A percentile compares a stretch with the other conserved stretches of the same genome.
phyloP scores from a whole-genome alignment of 371 early-diverging fungal species.

The Mortierella sp. region DNA sequence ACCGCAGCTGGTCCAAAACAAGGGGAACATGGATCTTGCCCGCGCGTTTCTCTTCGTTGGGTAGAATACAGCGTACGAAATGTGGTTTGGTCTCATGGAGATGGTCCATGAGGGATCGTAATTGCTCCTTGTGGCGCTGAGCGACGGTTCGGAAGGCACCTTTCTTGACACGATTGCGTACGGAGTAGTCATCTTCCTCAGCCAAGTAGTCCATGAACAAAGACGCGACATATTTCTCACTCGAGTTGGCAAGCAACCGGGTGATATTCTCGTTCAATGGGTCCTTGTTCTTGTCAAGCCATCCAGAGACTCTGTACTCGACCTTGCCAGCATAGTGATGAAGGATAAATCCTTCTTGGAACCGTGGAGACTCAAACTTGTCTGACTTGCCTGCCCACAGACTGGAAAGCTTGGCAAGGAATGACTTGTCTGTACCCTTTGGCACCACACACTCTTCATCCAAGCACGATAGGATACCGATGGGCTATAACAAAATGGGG shows the following conservation, averaged over 20 bases:
- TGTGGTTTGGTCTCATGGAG: constrained; percentile 96
- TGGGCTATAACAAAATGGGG: constrained; percentile 71
- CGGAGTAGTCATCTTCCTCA: constrained; percentile 60
- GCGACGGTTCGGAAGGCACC: constrained; percentile 94
- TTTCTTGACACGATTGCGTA: constrained; percentile 55
- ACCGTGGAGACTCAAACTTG: constrained; percentile 90
- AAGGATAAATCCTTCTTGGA: constrained; percentile 93
- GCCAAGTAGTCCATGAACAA: constrained; percentile 86
- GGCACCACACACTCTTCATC: constrained; percentile 99
- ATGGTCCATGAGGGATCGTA: constrained; percentile 91
- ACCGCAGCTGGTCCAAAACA: constrained; percentile 97
- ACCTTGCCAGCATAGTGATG: constrained; percentile 99
- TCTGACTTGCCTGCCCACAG: constrained; percentile 89
- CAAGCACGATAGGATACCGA: constrained; percentile 97
- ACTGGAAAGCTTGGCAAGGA: constrained; percentile 92
- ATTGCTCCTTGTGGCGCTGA: constrained; percentile 97
- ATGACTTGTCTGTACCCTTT: constrained; percentile 96
- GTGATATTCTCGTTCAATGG: constrained; percentile 97
- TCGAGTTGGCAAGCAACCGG: constrained; percentile 86
- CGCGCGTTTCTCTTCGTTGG: constrained; percentile 95
- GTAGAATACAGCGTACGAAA: constrained; percentile 99
- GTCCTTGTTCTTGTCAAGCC: constrained; percentile 99
- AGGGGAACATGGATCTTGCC: constrained; percentile 85
- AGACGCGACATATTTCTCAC: constrained; percentile 79
- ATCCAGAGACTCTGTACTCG: constrained; percentile 93